Evolutionary conservation across 1,139 yeast species (phyloP).

Genomic region (Candida tropicalis): DNA sequence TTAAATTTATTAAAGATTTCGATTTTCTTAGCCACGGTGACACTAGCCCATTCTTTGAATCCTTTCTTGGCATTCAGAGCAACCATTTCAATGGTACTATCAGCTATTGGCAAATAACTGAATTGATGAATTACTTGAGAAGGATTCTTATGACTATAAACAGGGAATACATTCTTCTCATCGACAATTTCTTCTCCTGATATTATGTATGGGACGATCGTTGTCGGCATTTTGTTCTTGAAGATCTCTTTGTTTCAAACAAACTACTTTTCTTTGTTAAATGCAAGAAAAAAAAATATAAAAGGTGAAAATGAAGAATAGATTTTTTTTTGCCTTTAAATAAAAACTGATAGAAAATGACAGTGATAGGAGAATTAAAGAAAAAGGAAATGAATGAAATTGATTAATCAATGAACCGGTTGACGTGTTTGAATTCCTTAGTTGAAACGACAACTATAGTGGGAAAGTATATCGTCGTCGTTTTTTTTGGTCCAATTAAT

Average conservation of each 20-base stretch:
- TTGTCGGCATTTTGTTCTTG: neutral
- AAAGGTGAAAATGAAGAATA: too few species aligned
- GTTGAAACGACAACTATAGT: too few species aligned
- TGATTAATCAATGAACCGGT: too few species aligned
- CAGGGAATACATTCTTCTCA: conserved; percentile 16
- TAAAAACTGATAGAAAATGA: too few species aligned
- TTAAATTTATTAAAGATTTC: conserved; percentile 24
- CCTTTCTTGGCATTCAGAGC: conserved; percentile 25
- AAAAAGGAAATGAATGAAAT: too few species aligned
- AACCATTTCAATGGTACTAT: conserved; percentile 9
- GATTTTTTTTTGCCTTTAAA: too few species aligned
- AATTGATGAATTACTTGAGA: conserved; percentile 17
- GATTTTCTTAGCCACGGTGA: conserved; percentile 20
- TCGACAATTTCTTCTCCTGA: conserved; percentile 21
- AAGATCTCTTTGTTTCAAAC: neutral
- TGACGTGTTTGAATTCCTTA: too few species aligned
- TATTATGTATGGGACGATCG: conserved; percentile 21
- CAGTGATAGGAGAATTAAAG: too few species aligned
- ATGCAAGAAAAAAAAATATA: too few species aligned
- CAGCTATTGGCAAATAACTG: conserved; percentile 14
- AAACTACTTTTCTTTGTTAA: neutral
- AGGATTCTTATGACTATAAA: conserved; percentile 16
- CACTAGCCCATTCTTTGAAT: conserved; percentile 29
- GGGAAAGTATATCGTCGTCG: too few species aligned
- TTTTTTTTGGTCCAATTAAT: too few species aligned